Base-by-base conservation (phyloP, 148 eudicot genomes). In the Rhododendron vialii region DNA sequence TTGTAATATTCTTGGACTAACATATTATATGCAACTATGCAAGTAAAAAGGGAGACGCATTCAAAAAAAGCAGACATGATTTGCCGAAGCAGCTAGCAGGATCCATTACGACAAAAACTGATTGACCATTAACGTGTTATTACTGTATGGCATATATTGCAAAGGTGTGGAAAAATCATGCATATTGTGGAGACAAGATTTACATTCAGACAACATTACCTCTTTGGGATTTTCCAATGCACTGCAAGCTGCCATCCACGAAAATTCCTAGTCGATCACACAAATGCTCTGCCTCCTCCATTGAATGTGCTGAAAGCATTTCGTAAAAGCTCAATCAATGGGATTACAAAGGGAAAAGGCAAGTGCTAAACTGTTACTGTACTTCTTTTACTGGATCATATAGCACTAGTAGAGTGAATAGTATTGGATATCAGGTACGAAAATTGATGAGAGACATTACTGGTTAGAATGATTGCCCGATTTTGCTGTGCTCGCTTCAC, bases 211-310 rank as follows among this genome's bases (percentile, higher is more conserved):
- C 57, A n/a, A 35, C 75, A 17, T 82, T 92, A 93, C 98, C 95
- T 94, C 93, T 89, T 92, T 96, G 55, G 98, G 95, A 82, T 41
- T 95, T 95, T 82, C 98, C 98, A 35, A 96, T 88, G 87, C 98
- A 96, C 88, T 94, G 98, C 91, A 94, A 90, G 89, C 92, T 88
- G 22, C 98, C 98, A 90, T 94, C 98, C 47, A 96, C 96, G 73
- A 94, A 96, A 83, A 96, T 94, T 85, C 98, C 98, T 59, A 96
- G 90, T 73, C 98, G 91, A 82, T 94, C 96, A 90, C 98, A 96
- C 36, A 96, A 89, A 86, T 91, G 94, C 88, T 93, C 98, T 45
- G 98, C 98, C 89, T 96, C 98, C 87, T 93, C 98, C 98, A 94
- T 96, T 9, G 98, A 96, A 89, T 94, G 98, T 3, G 98, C 98